Conservation (phyloP, 2,329 filamentous ascomycete species). For the Aspergillus flavus region DNA sequence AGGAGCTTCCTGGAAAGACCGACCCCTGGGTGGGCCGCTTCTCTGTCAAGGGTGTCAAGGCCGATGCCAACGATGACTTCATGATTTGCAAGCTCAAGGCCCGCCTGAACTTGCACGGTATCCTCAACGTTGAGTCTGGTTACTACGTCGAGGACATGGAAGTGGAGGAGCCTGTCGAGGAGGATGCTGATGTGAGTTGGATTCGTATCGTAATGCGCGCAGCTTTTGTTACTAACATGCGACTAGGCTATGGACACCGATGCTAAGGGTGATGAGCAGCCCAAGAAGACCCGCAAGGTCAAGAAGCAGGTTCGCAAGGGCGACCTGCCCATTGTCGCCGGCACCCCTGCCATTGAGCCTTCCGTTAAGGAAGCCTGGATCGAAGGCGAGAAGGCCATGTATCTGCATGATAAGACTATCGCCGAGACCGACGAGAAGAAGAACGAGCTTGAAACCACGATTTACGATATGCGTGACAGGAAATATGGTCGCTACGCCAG, state of each 20-base stretch:
- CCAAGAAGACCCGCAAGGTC: constrained; percentile 88
- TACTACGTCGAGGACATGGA: constrained; percentile 99
- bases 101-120: constrained; percentile 91
- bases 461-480: constrained; percentile 96
- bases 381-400: constrained; percentile 88
- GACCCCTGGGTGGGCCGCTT: constrained; percentile 97
- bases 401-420: constrained; percentile 97
- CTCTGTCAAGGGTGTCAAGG: constrained; percentile 96
- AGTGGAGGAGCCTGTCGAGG: constrained; percentile 88
- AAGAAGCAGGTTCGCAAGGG: constrained; percentile 99
- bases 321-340: constrained; percentile 83
- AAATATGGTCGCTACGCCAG: constrained; percentile 89
- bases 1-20: constrained; percentile 81
- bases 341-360: constrained; percentile 77
- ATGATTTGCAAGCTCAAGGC: constrained; percentile 99
- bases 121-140: constrained; percentile 93
- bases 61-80: constrained; percentile 90
- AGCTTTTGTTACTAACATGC: constrained; percentile 11
- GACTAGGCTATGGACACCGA: constrained; percentile 84
- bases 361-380: constrained; percentile 65
- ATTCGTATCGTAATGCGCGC: constrained; percentile 13
- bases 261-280: constrained; percentile 64
- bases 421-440: constrained; percentile 99
- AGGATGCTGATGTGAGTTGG: constrained; percentile 59
- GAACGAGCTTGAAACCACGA: constrained; percentile 97